Percentiles rank a stretch among this genome's conserved stretches.
Evolutionary conservation across 208 protist species (phyloP).

Genomic region (Polymyxa betae): DNA sequence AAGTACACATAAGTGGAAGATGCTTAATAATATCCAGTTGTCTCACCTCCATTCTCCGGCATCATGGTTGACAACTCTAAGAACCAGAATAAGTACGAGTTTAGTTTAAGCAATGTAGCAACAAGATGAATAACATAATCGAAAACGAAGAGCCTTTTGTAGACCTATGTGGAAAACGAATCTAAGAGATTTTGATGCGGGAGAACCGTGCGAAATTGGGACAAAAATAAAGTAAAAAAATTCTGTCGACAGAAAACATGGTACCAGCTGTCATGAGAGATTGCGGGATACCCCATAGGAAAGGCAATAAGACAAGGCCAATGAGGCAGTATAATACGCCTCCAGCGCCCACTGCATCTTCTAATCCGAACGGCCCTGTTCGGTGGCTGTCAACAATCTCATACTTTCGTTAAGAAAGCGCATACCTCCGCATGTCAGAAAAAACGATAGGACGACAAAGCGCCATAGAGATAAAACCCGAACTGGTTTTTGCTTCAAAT

Average conservation of each 20-base stretch:
- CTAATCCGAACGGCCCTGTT: slow-evolving; percentile 23
- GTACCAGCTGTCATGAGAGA: slow-evolving; percentile 39
- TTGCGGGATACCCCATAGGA: slow-evolving; percentile 39
- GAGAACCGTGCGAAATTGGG: not conserved
- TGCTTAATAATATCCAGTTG: too few relatives aligned
- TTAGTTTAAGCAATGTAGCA: too few relatives aligned
- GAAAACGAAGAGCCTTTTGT: too few relatives aligned
- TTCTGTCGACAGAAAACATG: not conserved
- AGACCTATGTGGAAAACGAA: not conserved
- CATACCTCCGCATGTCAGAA: slow-evolving; percentile 37
- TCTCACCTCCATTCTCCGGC: slow-evolving; percentile 40
- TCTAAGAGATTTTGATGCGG: not conserved
- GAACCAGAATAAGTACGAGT: not conserved
- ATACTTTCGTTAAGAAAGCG: not conserved
- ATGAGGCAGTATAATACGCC: slow-evolving; percentile 11
- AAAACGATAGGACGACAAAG: slow-evolving; percentile 19
- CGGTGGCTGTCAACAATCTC: not conserved
- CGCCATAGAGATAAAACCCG: not conserved
- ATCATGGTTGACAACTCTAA: slow-evolving; percentile 37
- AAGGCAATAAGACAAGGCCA: slow-evolving; percentile 23
- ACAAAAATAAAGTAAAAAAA: not conserved
- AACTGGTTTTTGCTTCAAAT: too few relatives aligned
- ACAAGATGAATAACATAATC: too few relatives aligned
- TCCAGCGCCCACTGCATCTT: slow-evolving; percentile 34
- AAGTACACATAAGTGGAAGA: too few relatives aligned